Evolutionary conservation across 495 filamentous ascomycete species (phyloP), one percentile per base, ranked within the genome.

Genomic region (Aspergillus avenaceus): DNA sequence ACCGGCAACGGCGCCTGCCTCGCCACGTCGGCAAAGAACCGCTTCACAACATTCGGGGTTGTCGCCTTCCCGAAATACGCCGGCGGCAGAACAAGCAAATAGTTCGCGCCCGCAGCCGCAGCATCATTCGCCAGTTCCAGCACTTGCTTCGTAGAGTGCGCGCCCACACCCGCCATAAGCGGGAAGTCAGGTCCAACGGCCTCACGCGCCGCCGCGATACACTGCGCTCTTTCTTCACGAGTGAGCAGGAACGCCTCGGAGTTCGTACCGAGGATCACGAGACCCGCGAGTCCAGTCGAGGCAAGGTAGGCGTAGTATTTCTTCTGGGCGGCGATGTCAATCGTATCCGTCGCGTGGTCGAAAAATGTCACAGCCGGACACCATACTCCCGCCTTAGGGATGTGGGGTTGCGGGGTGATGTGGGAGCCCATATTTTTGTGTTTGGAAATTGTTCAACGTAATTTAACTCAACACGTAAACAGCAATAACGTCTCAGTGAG

Each of bases 1-100:
- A 87, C 73, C 0, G 82, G 83, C 9, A 87, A 59, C 6, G 76
- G 65, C 6, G 60, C 64, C 41, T 71, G 61, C 9, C 50, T 54
- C 4, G 80, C 81, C 0, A 89, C 73, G 21, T 85, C 78, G 18
- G 63, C 68, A 50, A 77, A 89, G 63, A 87, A 89, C 5, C 62
- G 65, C 50, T 75, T 71, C 4, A 89, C 70, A 26, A 87, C 82
- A 41, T 66, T 64, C 32, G 67, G 60, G 2, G 74, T 82, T 8
- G 82, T 84, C 12, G 74, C 70, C 53, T 79, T 79, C 36, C 81
- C 80, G 61, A 86, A 86, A 59, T 85, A 86, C 2, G 77, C 84
- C 13, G 78, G 76, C 9, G 84, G 84, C 11, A 86, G 70, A 13
- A 86, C 77, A 5, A 86, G 69, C 1, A 72, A 69, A 50, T 80